Conservation (phyloP, 2,329 filamentous ascomycete species). For the Colletotrichum simmondsii region DNA sequence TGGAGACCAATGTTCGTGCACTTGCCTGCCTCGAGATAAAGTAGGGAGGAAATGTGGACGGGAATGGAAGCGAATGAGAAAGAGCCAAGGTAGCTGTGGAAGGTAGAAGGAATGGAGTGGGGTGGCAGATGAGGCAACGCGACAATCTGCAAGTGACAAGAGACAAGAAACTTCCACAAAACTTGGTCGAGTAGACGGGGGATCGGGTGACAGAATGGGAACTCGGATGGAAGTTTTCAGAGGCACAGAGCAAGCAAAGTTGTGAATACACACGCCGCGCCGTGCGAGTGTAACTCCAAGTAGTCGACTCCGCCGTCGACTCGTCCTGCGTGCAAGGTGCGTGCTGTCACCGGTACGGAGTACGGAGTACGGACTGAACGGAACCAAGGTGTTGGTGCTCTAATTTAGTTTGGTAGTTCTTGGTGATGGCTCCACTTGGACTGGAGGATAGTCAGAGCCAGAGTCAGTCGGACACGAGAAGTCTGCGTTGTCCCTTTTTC, state of each 20-base stretch:
- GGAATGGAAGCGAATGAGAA: neutral
- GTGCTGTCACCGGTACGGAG: neutral
- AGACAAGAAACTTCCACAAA: neutral
- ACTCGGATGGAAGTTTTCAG: neutral
- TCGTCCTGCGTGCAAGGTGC: neutral
- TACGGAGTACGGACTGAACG: neutral
- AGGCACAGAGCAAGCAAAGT: neutral
- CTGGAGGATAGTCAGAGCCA: neutral
- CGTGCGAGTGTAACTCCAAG: no score
- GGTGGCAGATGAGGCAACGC: neutral
- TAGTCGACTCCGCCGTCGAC: no score
- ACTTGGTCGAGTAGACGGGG: neutral
- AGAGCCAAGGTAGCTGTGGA: neutral
- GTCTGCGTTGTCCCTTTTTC: neutral
- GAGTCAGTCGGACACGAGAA: neutral
- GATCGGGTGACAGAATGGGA: neutral
- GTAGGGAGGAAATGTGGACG: neutral
- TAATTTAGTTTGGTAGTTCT: constrained; percentile 4
- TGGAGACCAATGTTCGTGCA: neutral
- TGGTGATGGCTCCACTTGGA: constrained; percentile 9
- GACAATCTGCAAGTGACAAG: neutral
- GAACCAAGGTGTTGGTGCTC: constrained; percentile 14
- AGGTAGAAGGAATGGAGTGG: neutral
- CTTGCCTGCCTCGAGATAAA: neutral
- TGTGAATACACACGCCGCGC: neutral